phyloP scores from a whole-genome alignment of 139 green algal genomes.

The Edaphochlamys debaryana region DNA sequence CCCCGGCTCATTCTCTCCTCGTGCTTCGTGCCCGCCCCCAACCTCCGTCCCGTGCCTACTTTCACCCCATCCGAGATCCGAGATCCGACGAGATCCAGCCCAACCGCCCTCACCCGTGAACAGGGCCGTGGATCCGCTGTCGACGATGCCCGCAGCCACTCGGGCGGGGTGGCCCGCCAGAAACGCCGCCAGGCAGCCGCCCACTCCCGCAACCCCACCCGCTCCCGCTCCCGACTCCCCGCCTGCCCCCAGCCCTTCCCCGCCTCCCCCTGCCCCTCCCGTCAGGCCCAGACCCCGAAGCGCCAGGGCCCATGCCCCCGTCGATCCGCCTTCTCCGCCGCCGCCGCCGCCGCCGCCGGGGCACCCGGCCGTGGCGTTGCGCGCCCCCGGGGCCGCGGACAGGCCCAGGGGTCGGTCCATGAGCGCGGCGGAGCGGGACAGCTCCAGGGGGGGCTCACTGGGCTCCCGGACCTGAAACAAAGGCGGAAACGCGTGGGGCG shows the following conservation, averaged over 20 bases:
- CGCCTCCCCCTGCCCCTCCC: constrained; percentile 10
- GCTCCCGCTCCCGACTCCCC: too few species aligned
- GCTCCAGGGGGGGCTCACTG: constrained; percentile 25
- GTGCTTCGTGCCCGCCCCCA: too few species aligned
- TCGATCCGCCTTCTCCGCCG: constrained; percentile 20
- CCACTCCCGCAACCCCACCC: too few species aligned
- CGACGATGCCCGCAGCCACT: constrained; percentile 12
- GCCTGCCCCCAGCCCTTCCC: too few species aligned
- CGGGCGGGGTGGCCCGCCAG: constrained; percentile 15
- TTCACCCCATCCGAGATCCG: neutral
- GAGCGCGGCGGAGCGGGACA: constrained; percentile 7
- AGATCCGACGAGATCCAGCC: too few species aligned
- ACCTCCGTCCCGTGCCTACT: too few species aligned
- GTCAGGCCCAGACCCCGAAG: too few species aligned
- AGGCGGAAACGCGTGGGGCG: too few species aligned
- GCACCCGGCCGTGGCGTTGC: constrained; percentile 12
- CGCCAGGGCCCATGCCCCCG: too few species aligned
- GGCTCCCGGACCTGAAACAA: constrained; percentile 41
- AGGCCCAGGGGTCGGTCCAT: neutral
- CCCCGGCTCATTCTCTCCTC: too few species aligned
- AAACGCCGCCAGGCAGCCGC: constrained; percentile 25
- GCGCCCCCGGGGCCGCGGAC: neutral
- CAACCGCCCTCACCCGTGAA: neutral
- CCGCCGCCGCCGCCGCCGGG: neutral
- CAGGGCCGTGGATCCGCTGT: constrained; percentile 36